Conservation (phyloP, 2,329 filamentous ascomycete genomes). For the Pyrenophora tritici-repentis region DNA sequence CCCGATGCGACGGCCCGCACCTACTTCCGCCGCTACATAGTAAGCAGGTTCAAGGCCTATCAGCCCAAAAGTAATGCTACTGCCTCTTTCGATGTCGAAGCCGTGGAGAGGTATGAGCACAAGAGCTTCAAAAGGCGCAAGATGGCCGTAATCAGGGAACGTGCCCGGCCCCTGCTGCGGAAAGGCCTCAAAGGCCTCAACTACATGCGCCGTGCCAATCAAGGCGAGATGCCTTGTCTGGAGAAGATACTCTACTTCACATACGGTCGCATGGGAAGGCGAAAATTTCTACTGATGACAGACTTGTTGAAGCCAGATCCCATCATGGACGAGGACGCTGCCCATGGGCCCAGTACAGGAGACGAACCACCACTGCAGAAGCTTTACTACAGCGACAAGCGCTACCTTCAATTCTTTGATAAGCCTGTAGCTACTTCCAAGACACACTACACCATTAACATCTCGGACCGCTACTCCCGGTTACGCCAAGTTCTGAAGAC, state of each 20-base stretch:
- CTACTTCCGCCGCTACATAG: slow-evolving; percentile 56
- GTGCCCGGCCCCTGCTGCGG: slow-evolving; percentile 26
- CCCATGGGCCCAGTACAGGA: background rate
- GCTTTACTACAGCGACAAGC: slow-evolving; percentile 43
- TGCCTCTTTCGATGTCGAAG: slow-evolving; percentile 16
- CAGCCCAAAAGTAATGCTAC: slow-evolving; percentile 37
- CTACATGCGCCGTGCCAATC: slow-evolving; percentile 59
- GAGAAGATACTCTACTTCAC: slow-evolving; percentile 59
- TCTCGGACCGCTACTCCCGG: slow-evolving; percentile 40
- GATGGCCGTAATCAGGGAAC: slow-evolving; percentile 27
- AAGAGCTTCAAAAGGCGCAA: slow-evolving; percentile 28
- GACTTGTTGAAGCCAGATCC: slow-evolving; percentile 33
- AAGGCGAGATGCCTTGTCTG: slow-evolving; percentile 58
- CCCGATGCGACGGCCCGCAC: slow-evolving; percentile 60
- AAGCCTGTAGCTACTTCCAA: slow-evolving; percentile 27
- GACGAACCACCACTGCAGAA: slow-evolving; percentile 36
- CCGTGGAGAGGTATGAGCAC: slow-evolving; percentile 26
- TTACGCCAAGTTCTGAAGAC: slow-evolving; percentile 36
- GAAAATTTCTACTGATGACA: slow-evolving; percentile 53
- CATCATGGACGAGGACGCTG: slow-evolving; percentile 6
- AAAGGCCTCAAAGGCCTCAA: slow-evolving; percentile 48
- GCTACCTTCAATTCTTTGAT: slow-evolving; percentile 39
- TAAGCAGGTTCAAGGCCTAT: slow-evolving; percentile 56
- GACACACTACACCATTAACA: slow-evolving; percentile 23
- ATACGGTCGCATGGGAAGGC: slow-evolving; percentile 62